Conservation (phyloP, 805 yeast genomes). For the Candida chauliodis region DNA sequence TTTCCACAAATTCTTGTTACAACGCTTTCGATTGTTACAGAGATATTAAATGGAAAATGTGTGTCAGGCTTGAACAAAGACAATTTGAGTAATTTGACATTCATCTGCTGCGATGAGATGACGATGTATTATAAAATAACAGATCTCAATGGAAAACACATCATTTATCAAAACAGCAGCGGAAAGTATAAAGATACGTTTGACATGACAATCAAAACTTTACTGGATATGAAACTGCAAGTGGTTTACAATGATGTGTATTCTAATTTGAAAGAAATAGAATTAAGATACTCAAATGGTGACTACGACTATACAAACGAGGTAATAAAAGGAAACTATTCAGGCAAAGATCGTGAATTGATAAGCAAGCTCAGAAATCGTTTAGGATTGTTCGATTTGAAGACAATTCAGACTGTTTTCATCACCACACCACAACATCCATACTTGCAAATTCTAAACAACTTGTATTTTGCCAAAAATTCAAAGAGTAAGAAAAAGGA, state of each 20-base stretch:
- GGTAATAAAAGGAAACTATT: neutral
- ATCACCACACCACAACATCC: conserved; percentile 15
- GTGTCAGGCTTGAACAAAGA: neutral
- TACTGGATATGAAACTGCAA: conserved; percentile 13
- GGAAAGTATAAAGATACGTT: conserved; percentile 13
- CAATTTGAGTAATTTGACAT: conserved; percentile 12
- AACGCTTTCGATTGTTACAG: conserved; percentile 13
- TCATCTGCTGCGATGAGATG: conserved; percentile 23
- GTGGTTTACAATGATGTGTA: conserved; percentile 5
- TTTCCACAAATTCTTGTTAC: conserved; percentile 19
- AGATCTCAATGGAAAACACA: conserved; percentile 8
- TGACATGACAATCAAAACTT: conserved; percentile 10
- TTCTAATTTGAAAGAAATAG: conserved; percentile 7
- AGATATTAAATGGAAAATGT: conserved; percentile 9
- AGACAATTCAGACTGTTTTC: conserved; percentile 24
- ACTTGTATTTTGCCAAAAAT: conserved; percentile 1
- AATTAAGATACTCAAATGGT: neutral
- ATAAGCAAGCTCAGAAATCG: conserved; percentile 1
- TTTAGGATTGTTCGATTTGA: conserved; percentile 13
- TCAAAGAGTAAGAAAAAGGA: conserved; percentile 5
- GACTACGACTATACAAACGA: neutral
- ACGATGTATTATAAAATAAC: conserved; percentile 16
- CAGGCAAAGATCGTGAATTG: neutral
- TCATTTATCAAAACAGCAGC: conserved; percentile 10
- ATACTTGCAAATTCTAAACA: conserved; percentile 4